A percentile compares a stretch with the other conserved stretches of the same genome.
phyloP scores from a whole-genome alignment of 495 filamentous ascomycete genomes.

The Diplogelasinospora grovesii region DNA sequence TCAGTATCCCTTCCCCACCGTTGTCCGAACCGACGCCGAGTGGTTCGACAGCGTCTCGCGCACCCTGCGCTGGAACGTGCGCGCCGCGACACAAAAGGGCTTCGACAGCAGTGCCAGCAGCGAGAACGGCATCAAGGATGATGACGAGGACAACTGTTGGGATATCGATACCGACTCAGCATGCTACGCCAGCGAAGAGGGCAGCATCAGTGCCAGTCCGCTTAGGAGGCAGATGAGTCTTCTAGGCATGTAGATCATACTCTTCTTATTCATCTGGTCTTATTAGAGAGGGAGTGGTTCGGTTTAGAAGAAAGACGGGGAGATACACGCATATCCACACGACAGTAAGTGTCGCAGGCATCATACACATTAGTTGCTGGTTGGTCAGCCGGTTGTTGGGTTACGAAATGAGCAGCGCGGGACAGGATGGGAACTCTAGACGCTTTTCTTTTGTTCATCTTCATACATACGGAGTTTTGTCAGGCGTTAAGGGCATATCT shows the following conservation, averaged over 20 bases:
- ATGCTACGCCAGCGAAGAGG: constrained; percentile 57
- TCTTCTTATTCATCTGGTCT: constrained; percentile 1
- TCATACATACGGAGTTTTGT: too few relatives aligned
- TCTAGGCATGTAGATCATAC: constrained; percentile 34
- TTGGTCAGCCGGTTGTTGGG: too few relatives aligned
- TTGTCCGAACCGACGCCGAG: constrained; percentile 70
- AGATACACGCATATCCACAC: too few relatives aligned
- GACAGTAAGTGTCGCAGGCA: too few relatives aligned
- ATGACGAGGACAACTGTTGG: constrained; percentile 54
- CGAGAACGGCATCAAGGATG: constrained; percentile 24
- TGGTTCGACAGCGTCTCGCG: constrained; percentile 93
- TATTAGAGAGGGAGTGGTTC: not conserved
- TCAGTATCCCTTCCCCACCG: constrained; percentile 93
- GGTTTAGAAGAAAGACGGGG: not conserved
- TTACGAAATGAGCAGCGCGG: too few relatives aligned
- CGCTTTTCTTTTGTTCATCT: too few relatives aligned
- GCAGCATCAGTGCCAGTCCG: constrained; percentile 55
- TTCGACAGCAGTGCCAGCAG: constrained; percentile 49
- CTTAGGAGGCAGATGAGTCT: constrained; percentile 64
- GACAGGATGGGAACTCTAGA: too few relatives aligned
- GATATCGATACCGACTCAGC: constrained; percentile 82
- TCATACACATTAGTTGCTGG: too few relatives aligned
- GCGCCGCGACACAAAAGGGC: constrained; percentile 77
- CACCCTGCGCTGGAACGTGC: constrained; percentile 87
- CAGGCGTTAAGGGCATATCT: too few relatives aligned